Conservation (phyloP, 768 basidiomycete genomes). For the Jaapia argillacea region DNA sequence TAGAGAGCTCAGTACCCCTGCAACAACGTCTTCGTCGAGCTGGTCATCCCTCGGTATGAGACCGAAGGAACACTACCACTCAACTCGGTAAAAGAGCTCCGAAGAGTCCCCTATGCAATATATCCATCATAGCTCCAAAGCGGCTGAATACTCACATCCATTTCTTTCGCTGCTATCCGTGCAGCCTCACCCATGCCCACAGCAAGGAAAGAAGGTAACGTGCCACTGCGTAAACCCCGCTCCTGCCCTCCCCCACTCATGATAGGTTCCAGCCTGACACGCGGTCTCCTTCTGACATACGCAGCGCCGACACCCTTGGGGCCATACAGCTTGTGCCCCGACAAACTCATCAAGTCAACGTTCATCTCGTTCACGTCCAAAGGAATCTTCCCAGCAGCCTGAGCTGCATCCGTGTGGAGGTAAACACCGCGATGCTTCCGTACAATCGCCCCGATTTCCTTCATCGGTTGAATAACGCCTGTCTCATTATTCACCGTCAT, state of each 20-base stretch:
- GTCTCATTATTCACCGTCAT: slow-evolving; percentile 99
- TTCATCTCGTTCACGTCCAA: slow-evolving; percentile 93
- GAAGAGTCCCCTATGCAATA: slow-evolving; percentile 9
- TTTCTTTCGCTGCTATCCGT: slow-evolving; percentile 84
- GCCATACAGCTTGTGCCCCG: slow-evolving; percentile 96
- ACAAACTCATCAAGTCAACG: slow-evolving; percentile 92
- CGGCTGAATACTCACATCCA: slow-evolving; percentile 59
- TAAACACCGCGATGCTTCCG: slow-evolving; percentile 85
- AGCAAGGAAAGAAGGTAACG: slow-evolving; percentile 76
- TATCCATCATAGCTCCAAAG: slow-evolving; percentile 21
- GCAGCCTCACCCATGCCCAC: slow-evolving; percentile 96
- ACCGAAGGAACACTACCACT: slow-evolving; percentile 26
- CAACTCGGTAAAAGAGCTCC: slow-evolving; percentile 24
- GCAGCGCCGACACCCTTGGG: slow-evolving; percentile 94
- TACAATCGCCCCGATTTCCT: slow-evolving; percentile 83
- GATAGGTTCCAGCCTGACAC: slow-evolving; percentile 92
- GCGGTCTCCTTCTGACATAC: slow-evolving; percentile 86
- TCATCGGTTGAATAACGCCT: slow-evolving; percentile 94
- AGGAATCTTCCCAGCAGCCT: slow-evolving; percentile 86
- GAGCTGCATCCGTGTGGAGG: slow-evolving; percentile 97
- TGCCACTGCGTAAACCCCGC: slow-evolving; percentile 91
- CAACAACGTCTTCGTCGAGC: slow-evolving; percentile 60
- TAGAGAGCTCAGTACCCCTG: slow-evolving; percentile 94
- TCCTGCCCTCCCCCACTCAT: slow-evolving; percentile 96
- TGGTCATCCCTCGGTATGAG: slow-evolving; percentile 18